phyloP scores from a whole-genome alignment of 352 stramenopile species.

The Peronosclerospora sorghi region DNA sequence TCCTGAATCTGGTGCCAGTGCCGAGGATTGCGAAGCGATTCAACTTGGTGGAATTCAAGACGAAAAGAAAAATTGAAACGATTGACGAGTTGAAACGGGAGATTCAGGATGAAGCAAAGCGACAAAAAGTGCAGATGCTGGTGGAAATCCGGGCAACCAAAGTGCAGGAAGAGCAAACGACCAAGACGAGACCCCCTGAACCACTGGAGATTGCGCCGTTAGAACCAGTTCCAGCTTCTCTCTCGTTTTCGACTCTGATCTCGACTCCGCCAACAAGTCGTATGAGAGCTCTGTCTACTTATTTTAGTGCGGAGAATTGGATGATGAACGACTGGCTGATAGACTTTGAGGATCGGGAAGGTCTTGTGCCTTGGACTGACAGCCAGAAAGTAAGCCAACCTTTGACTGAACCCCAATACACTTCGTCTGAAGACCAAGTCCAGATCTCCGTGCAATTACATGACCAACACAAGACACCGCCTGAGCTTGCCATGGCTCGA shows the following conservation, averaged over 20 bases:
- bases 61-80: conserved; percentile 10
- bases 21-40: conserved; percentile 30
- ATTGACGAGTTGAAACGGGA: conserved; percentile 5
- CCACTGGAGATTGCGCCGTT: conserved; percentile 2
- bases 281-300: conserved; percentile 1
- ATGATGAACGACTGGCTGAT: conserved; percentile 13
- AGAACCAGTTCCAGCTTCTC: conserved; percentile 3
- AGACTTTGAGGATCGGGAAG: not conserved
- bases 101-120: conserved; percentile 4
- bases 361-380: conserved; percentile 6
- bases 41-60: conserved; percentile 16
- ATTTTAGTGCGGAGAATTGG: conserved; percentile 5
- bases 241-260: not conserved
- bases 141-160: not conserved
- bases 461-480: conserved; percentile 9
- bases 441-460: conserved; percentile 7
- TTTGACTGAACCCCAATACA: conserved; percentile 6
- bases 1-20: conserved; percentile 30
- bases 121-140: conserved; percentile 3
- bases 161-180: not conserved
- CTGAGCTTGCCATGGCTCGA: conserved; percentile 11
- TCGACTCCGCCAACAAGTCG: not conserved
- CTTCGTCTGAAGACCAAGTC: conserved; percentile 9
- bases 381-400: not conserved
- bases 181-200: not conserved